Evolutionary conservation across 257 asterid genomes (phyloP).

Genomic region (Marsdenia floribunda): DNA sequence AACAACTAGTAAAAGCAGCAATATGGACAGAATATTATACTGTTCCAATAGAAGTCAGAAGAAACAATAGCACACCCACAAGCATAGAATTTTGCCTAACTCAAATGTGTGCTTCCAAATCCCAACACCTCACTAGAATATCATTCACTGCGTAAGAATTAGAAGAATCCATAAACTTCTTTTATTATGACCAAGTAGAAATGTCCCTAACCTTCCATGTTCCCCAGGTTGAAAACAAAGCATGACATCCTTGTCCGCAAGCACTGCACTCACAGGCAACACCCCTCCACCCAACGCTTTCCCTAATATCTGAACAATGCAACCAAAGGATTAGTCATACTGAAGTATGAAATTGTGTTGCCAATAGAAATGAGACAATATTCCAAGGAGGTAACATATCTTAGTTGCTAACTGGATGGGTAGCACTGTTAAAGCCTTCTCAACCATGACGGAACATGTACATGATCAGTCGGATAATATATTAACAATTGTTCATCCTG

Average conservation of each 20-base stretch:
- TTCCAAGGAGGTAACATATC: background rate
- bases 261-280: slow-evolving; percentile 90
- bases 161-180: background rate
- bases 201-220: slow-evolving; percentile 83
- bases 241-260: slow-evolving; percentile 91
- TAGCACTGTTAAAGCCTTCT: background rate
- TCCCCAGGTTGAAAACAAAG: slow-evolving; percentile 97
- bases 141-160: too few relatives aligned
- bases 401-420: background rate
- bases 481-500: background rate
- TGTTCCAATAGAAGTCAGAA: background rate
- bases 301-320: slow-evolving; percentile 66
- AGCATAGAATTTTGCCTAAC: background rate
- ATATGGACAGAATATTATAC: background rate
- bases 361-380: background rate
- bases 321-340: slow-evolving; percentile 12
- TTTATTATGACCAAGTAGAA: background rate
- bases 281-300: slow-evolving; percentile 99
- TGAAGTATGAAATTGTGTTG: background rate
- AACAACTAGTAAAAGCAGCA: background rate
- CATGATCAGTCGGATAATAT: background rate
- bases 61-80: background rate
- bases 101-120: background rate
- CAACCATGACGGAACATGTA: background rate
- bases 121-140: background rate